These are phyloP conservation scores for Dinochytrium kinnereticum DNA, from an alignment of 371 early-diverging fungal genomes.

Conservation along the genomic window DNA sequence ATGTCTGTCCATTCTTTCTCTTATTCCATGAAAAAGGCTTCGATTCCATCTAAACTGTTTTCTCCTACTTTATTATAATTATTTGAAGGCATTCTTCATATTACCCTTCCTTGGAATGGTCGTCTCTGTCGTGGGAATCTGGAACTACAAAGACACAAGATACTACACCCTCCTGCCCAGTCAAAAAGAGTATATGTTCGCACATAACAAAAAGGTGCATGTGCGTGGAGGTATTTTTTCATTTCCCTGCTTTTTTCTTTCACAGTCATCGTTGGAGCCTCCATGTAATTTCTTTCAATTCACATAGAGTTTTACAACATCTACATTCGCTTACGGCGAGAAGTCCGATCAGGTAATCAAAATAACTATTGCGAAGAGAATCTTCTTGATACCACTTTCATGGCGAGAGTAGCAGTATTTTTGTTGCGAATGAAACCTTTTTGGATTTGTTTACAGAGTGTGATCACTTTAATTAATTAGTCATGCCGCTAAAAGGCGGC, in stretches of 20 bases:
- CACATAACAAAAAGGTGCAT: slow-evolving; percentile 29
- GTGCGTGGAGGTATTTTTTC: slow-evolving; percentile 27
- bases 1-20: slow-evolving; percentile 18
- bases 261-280: not conserved
- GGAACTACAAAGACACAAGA: slow-evolving; percentile 38
- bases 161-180: slow-evolving; percentile 32
- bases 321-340: slow-evolving; percentile 38
- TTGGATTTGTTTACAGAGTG: too few relatives aligned
- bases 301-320: slow-evolving; percentile 36
- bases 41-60: too few relatives aligned
- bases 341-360: slow-evolving; percentile 38
- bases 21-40: too few relatives aligned
- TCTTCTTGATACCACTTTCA: not conserved
- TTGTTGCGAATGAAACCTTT: too few relatives aligned
- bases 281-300: not conserved
- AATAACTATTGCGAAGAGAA: slow-evolving; percentile 6
- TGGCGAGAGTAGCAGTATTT: too few relatives aligned
- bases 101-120: slow-evolving; percentile 28
- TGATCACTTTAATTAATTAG: too few relatives aligned
- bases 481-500: too few relatives aligned
- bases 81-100: slow-evolving; percentile 33
- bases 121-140: slow-evolving; percentile 31
- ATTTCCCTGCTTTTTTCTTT: not conserved
- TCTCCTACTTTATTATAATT: too few relatives aligned
- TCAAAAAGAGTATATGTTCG: slow-evolving; percentile 32